A percentile compares a stretch with the other conserved stretches of the same genome.
These are phyloP conservation scores for Pycnococcus provasolii DNA, from an alignment of 139 green algal genomes.

Conservation along the genomic window DNA sequence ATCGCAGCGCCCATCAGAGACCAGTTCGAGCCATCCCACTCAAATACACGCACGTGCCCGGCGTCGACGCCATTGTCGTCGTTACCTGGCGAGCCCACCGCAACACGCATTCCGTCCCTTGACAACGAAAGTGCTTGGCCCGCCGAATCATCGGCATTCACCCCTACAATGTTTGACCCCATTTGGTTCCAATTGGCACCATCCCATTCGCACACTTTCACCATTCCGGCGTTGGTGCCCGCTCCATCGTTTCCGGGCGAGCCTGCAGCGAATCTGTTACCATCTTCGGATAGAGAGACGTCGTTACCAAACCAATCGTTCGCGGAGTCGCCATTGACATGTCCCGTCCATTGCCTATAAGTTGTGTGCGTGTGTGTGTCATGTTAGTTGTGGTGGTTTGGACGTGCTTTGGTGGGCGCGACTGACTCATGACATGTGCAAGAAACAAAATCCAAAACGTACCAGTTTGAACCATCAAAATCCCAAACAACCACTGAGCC, in stretches of 20 bases:
- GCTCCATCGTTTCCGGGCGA: neutral
- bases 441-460: too few relatives aligned
- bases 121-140: neutral
- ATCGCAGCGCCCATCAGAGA: neutral
- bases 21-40: neutral
- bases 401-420: too few relatives aligned
- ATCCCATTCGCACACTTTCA: neutral
- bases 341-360: too few relatives aligned
- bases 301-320: too few relatives aligned
- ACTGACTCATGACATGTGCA: too few relatives aligned
- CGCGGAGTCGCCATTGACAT: too few relatives aligned
- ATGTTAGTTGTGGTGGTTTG: too few relatives aligned
- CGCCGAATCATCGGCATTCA: neutral
- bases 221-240: neutral
- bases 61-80: slow-evolving; percentile 1
- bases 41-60: slow-evolving; percentile 3
- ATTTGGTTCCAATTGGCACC: neutral
- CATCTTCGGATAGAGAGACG: too few relatives aligned
- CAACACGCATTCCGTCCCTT: neutral
- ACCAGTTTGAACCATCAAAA: too few relatives aligned
- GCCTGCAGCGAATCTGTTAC: too few relatives aligned
- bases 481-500: too few relatives aligned
- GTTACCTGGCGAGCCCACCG: neutral
- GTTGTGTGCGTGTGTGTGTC: too few relatives aligned
- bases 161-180: neutral